Evolutionary conservation across 2,329 filamentous ascomycete genomes (phyloP), one percentile per base, ranked within the genome.

Genomic region (Monilinia vaccinii-corymbosi): DNA sequence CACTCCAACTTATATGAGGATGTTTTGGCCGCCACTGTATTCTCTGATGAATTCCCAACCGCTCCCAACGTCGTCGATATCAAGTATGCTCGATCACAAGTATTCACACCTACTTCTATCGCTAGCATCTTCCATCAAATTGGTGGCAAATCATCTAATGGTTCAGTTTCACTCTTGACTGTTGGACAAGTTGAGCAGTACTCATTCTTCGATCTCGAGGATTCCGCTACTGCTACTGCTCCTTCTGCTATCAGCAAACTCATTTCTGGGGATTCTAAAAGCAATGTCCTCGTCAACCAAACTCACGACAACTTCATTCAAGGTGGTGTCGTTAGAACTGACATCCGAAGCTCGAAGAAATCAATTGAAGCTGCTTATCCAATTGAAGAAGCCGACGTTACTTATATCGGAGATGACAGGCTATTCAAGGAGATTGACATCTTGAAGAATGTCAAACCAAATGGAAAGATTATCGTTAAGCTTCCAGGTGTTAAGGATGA

Each of bases 1-100:
- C 89, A 89, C 73, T 97, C 94, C n/a, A 82, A 83, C 21, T 83
- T 99, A 3, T 97, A 93, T 74, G 85, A 87, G n/a, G 94, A 99
- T 73, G 90, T 97, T 5, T 78, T 97, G 58, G 89, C 92, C 10
- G 83, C 93, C 23, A 79, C 96, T 56, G 84, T 89, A 42, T 96
- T 97, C 74, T 86, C 88, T 25, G 81, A 82, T 67, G 82, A 83
- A 69, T 86, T 85, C 73, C 76, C 81, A 56, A 75, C 81, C 55
- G 75, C 81, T 57, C 90, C 85, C 3, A 75, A 80, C 45, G 85
- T 95, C 14, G 76, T 86, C 28, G 94, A 99, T 69, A 78, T 94
- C 75, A 99, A 99, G 78, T 99, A 99, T 74, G 81, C 91, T 16
- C 86, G 91, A 56, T 77, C 80, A 16, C 78, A 84, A 63, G 71